Evolutionary conservation across 441 rosid genomes (phyloP), one percentile per base, ranked within the genome.

Genomic region (Aquilaria agallochum): DNA sequence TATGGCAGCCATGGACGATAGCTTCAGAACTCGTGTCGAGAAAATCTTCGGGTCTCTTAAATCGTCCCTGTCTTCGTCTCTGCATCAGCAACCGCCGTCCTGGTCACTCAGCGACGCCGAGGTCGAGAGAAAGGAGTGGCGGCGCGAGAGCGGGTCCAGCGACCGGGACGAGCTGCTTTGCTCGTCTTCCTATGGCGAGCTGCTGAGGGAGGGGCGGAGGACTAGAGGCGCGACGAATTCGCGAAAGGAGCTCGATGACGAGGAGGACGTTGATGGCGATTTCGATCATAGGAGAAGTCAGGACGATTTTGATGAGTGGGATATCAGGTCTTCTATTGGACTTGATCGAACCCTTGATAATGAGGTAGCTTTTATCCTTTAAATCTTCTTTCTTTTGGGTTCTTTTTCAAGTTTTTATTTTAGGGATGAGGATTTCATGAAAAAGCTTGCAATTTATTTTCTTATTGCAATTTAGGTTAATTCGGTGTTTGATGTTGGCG

Each of bases 271-370:
- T 20, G 67, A 34, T 2, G 80, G 34, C 1, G 83, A 14, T 9
- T 61, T 31, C 4, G 70, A 56, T 5, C 33, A 31, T 34, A 31
- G 68, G 45, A 45, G 49, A 61, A 60, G 20, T 13, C 75, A 68
- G 2, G 81, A 53, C 8, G 66, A 50, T 13, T 72, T 69, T 36
- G 75, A 78, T 53, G 88, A 45, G 5, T 86, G 87, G 89, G 80
- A 74, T 11, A 84, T 89, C 60, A 72, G 84, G 64, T 80, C 90
- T 5, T 82, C 79, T n/a, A 69, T 84, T 47, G 90, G 95, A 10
- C 69, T 86, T 68, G 96, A 88, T 56, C 71, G 62, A 20, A 86
- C 92, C 53, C 87, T 88, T 27, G 96, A 89, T 50, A 59, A 86
- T 7, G 92, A 89, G 92, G 92, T 83, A 56, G 2, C 12, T 15